Conservation (phyloP, 176 grass and related monocot genomes). For the Musa troglodytarum region DNA sequence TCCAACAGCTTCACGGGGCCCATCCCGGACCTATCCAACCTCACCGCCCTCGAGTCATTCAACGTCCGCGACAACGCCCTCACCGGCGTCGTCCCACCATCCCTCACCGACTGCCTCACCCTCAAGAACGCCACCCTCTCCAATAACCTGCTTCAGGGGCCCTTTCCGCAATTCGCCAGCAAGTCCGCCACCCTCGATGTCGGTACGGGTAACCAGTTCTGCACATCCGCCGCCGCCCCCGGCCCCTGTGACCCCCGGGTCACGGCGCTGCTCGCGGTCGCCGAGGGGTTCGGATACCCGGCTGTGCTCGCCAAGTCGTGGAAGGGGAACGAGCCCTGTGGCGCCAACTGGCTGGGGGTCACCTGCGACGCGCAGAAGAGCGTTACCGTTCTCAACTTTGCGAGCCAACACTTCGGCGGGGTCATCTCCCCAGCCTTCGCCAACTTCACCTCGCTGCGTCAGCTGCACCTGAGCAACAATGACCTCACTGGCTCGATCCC, state of each 20-base stretch:
- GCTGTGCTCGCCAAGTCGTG: slow-evolving; percentile 34
- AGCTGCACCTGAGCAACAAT: slow-evolving; percentile 51
- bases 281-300: slow-evolving; percentile 66
- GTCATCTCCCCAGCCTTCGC: slow-evolving; percentile 64
- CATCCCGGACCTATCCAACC: slow-evolving; percentile 22
- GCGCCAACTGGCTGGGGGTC: slow-evolving; percentile 41
- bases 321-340: slow-evolving; percentile 50
- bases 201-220: slow-evolving; percentile 47
- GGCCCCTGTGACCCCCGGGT: slow-evolving; percentile 45
- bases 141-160: slow-evolving; percentile 19
- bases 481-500: slow-evolving; percentile 54
- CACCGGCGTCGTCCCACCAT: slow-evolving; percentile 9
- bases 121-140: slow-evolving; percentile 19
- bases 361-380: slow-evolving; percentile 27
- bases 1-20: slow-evolving; percentile 25
- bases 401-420: slow-evolving; percentile 45
- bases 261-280: slow-evolving; percentile 48
- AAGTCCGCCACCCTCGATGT: slow-evolving; percentile 23
- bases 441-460: slow-evolving; percentile 48
- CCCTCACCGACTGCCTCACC: neutral
- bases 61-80: slow-evolving; percentile 20
- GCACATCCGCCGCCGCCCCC: slow-evolving; percentile 12
- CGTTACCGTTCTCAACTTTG: slow-evolving; percentile 41
- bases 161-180: slow-evolving; percentile 5
- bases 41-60: slow-evolving; percentile 15